phyloP scores from a whole-genome alignment of 352 stramenopile species.

The Blastocystis sp. region DNA sequence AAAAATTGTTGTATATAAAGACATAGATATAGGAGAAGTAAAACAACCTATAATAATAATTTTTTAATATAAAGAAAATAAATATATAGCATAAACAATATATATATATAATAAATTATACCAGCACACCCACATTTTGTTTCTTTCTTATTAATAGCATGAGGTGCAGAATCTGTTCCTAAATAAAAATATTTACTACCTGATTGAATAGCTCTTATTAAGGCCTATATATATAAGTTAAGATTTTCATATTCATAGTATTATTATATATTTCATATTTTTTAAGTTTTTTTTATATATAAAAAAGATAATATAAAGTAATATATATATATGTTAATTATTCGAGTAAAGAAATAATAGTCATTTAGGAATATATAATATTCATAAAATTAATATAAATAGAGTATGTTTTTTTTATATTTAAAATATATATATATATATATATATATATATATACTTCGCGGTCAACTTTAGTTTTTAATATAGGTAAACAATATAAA shows the following conservation, averaged over 20 bases:
- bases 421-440: too few relatives aligned
- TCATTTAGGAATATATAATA: too few relatives aligned
- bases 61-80: conserved; percentile 9
- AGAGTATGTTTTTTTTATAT: too few relatives aligned
- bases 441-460: too few relatives aligned
- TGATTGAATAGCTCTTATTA: conserved; percentile 65
- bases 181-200: conserved; percentile 88
- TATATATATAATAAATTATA: neutral
- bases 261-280: too few relatives aligned
- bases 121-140: conserved; percentile 46
- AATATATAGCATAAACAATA: neutral
- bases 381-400: too few relatives aligned
- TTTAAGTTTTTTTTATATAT: too few relatives aligned
- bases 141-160: conserved; percentile 72
- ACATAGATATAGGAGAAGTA: conserved; percentile 75
- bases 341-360: too few relatives aligned
- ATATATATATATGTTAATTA: too few relatives aligned
- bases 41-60: conserved; percentile 82
- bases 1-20: conserved; percentile 91
- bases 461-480: conserved; percentile 79
- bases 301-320: too few relatives aligned
- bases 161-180: conserved; percentile 87
- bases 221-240: too few relatives aligned
- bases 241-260: too few relatives aligned
- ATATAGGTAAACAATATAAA: conserved; percentile 96